A percentile compares a stretch with the other conserved stretches of the same genome.
Conservation (phyloP, 768 basidiomycete genomes). For the Hygrophoropsis aurantiaca region DNA sequence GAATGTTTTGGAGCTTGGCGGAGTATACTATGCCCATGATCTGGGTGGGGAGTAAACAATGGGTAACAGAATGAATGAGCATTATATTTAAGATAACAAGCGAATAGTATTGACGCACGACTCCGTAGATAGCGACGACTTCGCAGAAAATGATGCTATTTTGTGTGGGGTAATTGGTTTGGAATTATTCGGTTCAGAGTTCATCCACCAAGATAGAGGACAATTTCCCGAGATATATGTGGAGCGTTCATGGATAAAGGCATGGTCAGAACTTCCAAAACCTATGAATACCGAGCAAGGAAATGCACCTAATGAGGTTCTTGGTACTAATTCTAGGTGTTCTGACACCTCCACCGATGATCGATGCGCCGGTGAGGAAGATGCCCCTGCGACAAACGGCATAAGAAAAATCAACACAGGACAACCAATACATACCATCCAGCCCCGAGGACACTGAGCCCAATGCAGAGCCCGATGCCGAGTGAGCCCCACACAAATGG, state of each 20-base stretch:
- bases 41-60: constrained; percentile 41
- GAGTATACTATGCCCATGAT: constrained; percentile 98
- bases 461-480: constrained; percentile 91
- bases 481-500: constrained; percentile 92
- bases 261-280: too few species aligned
- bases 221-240: neutral
- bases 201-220: too few species aligned
- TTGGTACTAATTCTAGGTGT: constrained; percentile 94
- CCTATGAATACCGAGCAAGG: neutral
- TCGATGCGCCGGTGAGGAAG: constrained; percentile 94
- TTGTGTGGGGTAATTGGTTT: too few species aligned
- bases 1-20: constrained; percentile 64
- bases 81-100: constrained; percentile 1
- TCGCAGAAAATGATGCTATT: constrained; percentile 97
- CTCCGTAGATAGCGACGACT: constrained; percentile 98
- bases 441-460: constrained; percentile 90
- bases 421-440: constrained; percentile 69
- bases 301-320: constrained; percentile 87
- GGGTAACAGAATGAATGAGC: neutral
- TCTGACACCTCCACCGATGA: constrained; percentile 93
- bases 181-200: neutral
- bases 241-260: neutral
- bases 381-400: constrained; percentile 74
- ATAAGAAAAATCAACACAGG: neutral
- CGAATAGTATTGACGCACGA: constrained; percentile 54